These are phyloP conservation scores for Ricinus communis DNA, from an alignment of 345 rosid genomes.

Conservation along the genomic window DNA sequence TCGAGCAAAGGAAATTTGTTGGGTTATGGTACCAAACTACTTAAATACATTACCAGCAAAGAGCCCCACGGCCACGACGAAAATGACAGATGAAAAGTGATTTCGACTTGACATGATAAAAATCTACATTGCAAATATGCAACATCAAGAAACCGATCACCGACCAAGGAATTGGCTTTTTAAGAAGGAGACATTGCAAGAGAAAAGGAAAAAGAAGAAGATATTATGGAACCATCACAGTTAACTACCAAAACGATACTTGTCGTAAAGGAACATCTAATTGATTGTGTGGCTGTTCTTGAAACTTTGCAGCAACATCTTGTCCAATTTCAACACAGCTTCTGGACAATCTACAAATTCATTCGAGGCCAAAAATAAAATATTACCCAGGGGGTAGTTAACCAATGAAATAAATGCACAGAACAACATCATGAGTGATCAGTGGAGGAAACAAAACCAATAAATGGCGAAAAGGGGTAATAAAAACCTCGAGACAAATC, in stretches of 20 bases:
- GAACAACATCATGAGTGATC: no score
- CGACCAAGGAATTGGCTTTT: conserved; percentile 8
- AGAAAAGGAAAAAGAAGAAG: not conserved
- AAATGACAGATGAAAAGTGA: conserved; percentile 2
- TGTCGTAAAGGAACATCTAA: conserved; percentile 9
- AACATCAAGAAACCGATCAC: conserved; percentile 10
- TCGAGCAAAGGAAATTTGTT: not conserved
- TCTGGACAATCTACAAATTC: conserved; percentile 37
- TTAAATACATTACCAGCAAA: not conserved
- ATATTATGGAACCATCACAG: conserved; percentile 5
- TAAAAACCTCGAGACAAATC: conserved; percentile 27
- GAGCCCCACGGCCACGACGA: no score
- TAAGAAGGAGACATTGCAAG: not conserved
- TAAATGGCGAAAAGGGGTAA: not conserved
- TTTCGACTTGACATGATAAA: conserved; percentile 9
- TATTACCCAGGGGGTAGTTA: conserved; percentile 9
- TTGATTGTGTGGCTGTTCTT: conserved; percentile 12
- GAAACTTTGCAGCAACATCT: conserved; percentile 38
- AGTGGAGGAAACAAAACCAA: not conserved
- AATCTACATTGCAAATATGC: conserved; percentile 13
- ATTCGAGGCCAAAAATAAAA: conserved; percentile 29
- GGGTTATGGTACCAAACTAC: no score
- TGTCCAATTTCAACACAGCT: conserved; percentile 37
- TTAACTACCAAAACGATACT: conserved; percentile 9
- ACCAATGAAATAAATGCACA: conserved; percentile 6